Evolutionary conservation across 1,284 basidiomycete species (phyloP).

Genomic region (Trichosporon asahii): DNA sequence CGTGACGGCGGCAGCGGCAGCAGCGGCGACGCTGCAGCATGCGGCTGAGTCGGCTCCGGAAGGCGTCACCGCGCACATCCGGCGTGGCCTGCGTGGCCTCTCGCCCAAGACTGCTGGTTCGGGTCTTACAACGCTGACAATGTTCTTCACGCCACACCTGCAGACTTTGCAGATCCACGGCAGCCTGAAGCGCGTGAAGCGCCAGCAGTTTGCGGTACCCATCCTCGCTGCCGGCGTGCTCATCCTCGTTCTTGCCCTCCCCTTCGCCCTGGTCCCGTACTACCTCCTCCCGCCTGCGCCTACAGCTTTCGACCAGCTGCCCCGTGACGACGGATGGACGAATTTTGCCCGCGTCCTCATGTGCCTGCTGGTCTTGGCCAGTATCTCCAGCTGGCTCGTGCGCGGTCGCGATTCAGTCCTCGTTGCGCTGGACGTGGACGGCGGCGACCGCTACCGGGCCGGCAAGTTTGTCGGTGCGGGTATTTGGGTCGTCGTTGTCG

Average conservation of each 20-base stretch:
- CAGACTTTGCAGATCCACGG: conserved; percentile 49
- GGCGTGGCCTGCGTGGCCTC: conserved; percentile 29
- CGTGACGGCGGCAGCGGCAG: conserved; percentile 29
- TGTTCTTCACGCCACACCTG: conserved; percentile 50
- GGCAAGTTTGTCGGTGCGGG: conserved; percentile 45
- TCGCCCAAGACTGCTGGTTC: conserved; percentile 38
- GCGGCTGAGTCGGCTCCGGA: background rate
- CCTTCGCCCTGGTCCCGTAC: conserved; percentile 52
- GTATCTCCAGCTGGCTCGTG: conserved; percentile 43
- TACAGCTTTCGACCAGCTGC: conserved; percentile 38
- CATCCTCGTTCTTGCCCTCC: conserved; percentile 45
- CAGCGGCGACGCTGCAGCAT: conserved; percentile 28
- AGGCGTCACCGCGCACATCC: conserved; percentile 9
- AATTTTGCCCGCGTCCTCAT: conserved; percentile 49
- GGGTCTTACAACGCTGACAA: conserved; percentile 45
- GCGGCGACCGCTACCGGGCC: conserved; percentile 40
- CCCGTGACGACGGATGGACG: conserved; percentile 46
- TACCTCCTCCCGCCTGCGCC: conserved; percentile 43
- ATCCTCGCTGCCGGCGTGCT: conserved; percentile 38
- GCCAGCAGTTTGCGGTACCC: conserved; percentile 43
- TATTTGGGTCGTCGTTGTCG: conserved; percentile 42
- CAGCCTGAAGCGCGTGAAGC: conserved; percentile 39
- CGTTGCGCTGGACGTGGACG: conserved; percentile 39
- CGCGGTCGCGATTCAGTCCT: conserved; percentile 48
- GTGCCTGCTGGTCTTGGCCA: conserved; percentile 37